These are phyloP conservation scores for Cyclocybe cylindracea DNA, from an alignment of 768 basidiomycete species.

Conservation along the genomic window DNA sequence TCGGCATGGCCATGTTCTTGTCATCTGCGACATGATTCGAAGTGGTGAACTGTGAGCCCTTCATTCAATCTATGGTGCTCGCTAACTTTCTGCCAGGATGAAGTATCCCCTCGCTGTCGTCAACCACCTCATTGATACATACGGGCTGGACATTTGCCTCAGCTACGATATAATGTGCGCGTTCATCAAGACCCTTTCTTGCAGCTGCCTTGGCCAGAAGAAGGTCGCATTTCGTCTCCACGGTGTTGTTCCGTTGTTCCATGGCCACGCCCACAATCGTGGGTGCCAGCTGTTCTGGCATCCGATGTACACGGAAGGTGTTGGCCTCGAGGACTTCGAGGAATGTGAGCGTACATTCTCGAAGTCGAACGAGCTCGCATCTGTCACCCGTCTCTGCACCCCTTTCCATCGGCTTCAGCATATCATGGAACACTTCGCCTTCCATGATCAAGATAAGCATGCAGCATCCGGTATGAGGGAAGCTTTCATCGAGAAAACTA, in stretches of 20 bases:
- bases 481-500: too few relatives aligned
- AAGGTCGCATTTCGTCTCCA: slow-evolving; percentile 3
- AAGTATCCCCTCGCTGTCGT: slow-evolving; percentile 27
- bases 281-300: slow-evolving; percentile 23
- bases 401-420: slow-evolving; percentile 24
- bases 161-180: slow-evolving; percentile 30
- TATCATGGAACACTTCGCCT: slow-evolving; percentile 21
- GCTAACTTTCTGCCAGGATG: slow-evolving; percentile 12
- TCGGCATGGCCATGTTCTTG: too few relatives aligned
- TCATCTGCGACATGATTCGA: too few relatives aligned
- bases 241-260: slow-evolving; percentile 19
- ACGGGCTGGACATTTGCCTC: slow-evolving; percentile 12
- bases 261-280: slow-evolving; percentile 28
- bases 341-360: too few relatives aligned
- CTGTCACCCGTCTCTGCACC: slow-evolving; percentile 18
- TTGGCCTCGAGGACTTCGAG: slow-evolving; percentile 30
- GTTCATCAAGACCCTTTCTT: slow-evolving; percentile 21
- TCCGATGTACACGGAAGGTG: slow-evolving; percentile 24
- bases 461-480: slow-evolving; percentile 13
- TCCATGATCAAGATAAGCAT: slow-evolving; percentile 21
- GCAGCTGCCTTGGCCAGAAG: slow-evolving; percentile 16
- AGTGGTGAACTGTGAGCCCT: too few relatives aligned
- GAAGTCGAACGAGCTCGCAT: slow-evolving; percentile 26
- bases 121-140: slow-evolving; percentile 10
- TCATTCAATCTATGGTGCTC: too few relatives aligned